These are phyloP conservation scores for Russula brevipes DNA, from an alignment of 768 basidiomycete species.

Conservation along the genomic window DNA sequence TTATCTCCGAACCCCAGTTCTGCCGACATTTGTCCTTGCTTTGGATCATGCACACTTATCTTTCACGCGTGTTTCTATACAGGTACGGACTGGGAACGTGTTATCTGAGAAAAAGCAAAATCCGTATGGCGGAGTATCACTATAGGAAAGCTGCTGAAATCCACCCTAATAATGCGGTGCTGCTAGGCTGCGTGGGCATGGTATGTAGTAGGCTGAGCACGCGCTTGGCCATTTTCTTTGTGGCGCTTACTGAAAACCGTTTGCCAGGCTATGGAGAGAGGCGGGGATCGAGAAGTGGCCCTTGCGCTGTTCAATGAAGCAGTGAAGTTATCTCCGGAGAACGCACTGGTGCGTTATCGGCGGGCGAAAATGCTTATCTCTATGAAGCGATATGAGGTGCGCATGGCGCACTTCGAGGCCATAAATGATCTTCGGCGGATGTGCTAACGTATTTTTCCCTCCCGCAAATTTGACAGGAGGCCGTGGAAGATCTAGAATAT, in stretches of 20 bases:
- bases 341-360: slow-evolving; percentile 91
- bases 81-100: slow-evolving; percentile 99
- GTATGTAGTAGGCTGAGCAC: slow-evolving; percentile 46
- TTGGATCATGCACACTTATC: slow-evolving; percentile 20
- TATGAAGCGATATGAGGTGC: slow-evolving; percentile 76
- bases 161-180: slow-evolving; percentile 92
- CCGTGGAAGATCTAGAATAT: slow-evolving; percentile 73
- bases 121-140: slow-evolving; percentile 92
- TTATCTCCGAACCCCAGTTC: slow-evolving; percentile 15
- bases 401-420: slow-evolving; percentile 29
- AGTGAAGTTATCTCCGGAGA: slow-evolving; percentile 72
- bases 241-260: slow-evolving; percentile 19
- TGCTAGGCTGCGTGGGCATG: slow-evolving; percentile 93
- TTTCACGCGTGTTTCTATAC: slow-evolving; percentile 23
- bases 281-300: slow-evolving; percentile 70
- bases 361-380: slow-evolving; percentile 87
- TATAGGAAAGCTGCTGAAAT: slow-evolving; percentile 89
- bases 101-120: slow-evolving; percentile 91
- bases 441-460: slow-evolving; percentile 24
- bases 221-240: not conserved
- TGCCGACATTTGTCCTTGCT: slow-evolving; percentile 7
- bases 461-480: slow-evolving; percentile 46
- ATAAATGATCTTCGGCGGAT: slow-evolving; percentile 20
- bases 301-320: slow-evolving; percentile 79
- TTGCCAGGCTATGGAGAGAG: slow-evolving; percentile 77